Evolutionary conservation across 352 stramenopile species (phyloP).

Genomic region (Phytophthora pinifolia): DNA sequence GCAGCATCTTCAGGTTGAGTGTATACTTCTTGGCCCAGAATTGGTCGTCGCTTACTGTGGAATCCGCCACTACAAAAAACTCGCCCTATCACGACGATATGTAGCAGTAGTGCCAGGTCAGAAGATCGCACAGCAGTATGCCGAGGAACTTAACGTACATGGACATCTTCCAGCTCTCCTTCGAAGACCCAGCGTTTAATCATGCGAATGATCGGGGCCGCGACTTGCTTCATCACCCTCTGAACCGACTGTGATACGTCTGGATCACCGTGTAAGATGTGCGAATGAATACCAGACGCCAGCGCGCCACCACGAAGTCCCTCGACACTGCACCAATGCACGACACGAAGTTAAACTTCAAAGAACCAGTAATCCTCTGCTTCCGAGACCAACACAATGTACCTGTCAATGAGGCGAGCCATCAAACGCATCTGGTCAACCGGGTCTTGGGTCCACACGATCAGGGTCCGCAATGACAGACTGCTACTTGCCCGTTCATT

Average conservation of each 20-base stretch:
- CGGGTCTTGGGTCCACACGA: constrained; percentile 90
- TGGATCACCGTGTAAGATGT: constrained; percentile 91
- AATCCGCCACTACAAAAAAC: constrained; percentile 85
- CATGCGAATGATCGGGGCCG: constrained; percentile 84
- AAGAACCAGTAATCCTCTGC: background rate
- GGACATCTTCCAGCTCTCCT: constrained; percentile 81
- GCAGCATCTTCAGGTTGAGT: constrained; percentile 83
- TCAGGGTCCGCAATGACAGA: constrained; percentile 87
- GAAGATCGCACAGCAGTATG: background rate
- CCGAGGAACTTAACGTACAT: constrained; percentile 46
- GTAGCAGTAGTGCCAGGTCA: constrained; percentile 1
- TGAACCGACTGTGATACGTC: constrained; percentile 69
- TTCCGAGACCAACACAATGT: background rate
- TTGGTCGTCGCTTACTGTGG: constrained; percentile 75
- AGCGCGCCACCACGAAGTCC: constrained; percentile 86
- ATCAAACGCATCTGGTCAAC: constrained; percentile 89
- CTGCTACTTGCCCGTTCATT: constrained; percentile 44
- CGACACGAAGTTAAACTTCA: background rate
- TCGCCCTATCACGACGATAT: constrained; percentile 48
- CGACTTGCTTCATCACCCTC: constrained; percentile 77
- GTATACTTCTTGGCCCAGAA: constrained; percentile 89
- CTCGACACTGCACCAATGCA: constrained; percentile 54
- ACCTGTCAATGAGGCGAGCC: constrained; percentile 88
- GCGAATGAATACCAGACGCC: constrained; percentile 88
- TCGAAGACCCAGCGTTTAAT: constrained; percentile 89